Evolutionary conservation across 106 monocot genomes (phyloP), one percentile per base, ranked within the genome.

Genomic region (Vanilla planifolia): DNA sequence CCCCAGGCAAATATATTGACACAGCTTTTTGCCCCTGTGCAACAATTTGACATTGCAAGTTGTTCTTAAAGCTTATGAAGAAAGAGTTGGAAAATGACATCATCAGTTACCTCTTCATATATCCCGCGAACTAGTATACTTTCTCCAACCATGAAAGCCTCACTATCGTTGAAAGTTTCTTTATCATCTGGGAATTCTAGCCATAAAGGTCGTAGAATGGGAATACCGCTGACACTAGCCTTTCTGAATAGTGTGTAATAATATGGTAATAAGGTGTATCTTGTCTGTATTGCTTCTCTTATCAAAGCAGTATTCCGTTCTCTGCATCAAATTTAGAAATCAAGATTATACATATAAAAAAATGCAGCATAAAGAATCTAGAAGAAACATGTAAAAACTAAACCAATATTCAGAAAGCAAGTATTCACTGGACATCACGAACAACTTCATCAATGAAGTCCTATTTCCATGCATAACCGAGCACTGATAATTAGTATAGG

Each of bases 141-240:
- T 71, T 74, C 62, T 56, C 98, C 98, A 70, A 92, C 70, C 92
- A 98, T 77, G 56, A 98, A 98, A 32, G 92, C 85, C 23, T 98
- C 98, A 43, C 85, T 71, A 71, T 82, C 88, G 41, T 85, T 82
- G 52, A 73, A 98, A 40, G 98, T 75, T 53, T 84, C 77, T 69
- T 79, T 75, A 65, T 98, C 92, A 60, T 52, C 45, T 22, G 98
- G 98, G 55, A 92, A 98, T 61, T 98, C 98, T 33, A 92, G 50
- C 98, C 98, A 98, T 39, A 98, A 65, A 60, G 98, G 92, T 14
- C 98, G 91, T 84, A 98, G 72, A 33, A 98, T 55, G 55, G 98
- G 98, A 37, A 75, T 67, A 55, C 98, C 98, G 65, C 52, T 82
- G 11, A 80, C 64, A 73, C 66, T 70, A 55, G 98, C 84, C 77